A percentile compares a stretch with the other conserved stretches of the same genome.
phyloP scores from a whole-genome alignment of 805 yeast species.

The Saturnispora besseyi region DNA sequence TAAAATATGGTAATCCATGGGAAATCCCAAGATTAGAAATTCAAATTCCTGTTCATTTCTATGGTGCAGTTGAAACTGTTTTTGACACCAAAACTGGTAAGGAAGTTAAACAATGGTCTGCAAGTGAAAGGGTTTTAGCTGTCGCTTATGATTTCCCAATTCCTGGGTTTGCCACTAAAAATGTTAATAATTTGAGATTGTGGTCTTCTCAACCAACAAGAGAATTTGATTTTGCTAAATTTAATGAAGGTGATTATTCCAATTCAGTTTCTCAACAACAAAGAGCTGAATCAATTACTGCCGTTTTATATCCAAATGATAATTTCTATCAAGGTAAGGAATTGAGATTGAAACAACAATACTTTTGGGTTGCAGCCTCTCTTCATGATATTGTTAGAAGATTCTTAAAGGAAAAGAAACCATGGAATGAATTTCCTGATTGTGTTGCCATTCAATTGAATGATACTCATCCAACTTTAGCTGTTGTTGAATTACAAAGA shows the following conservation, averaged over 20 bases:
- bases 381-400: slow-evolving; percentile 85
- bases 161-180: slow-evolving; percentile 77
- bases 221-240: slow-evolving; percentile 85
- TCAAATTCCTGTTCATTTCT: slow-evolving; percentile 82
- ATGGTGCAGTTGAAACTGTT: slow-evolving; percentile 64
- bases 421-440: slow-evolving; percentile 79
- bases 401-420: slow-evolving; percentile 65
- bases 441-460: slow-evolving; percentile 87
- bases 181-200: slow-evolving; percentile 80
- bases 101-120: slow-evolving; percentile 63
- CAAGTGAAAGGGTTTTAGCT: slow-evolving; percentile 85
- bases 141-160: slow-evolving; percentile 87
- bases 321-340: slow-evolving; percentile 88
- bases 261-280: slow-evolving; percentile 80
- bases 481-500: slow-evolving; percentile 83
- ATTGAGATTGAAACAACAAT: slow-evolving; percentile 87
- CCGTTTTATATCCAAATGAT: slow-evolving; percentile 90
- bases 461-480: slow-evolving; percentile 92
- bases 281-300: slow-evolving; percentile 84
- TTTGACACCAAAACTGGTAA: slow-evolving; percentile 45
- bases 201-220: slow-evolving; percentile 88
- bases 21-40: slow-evolving; percentile 82
- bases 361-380: slow-evolving; percentile 95
- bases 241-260: slow-evolving; percentile 84
- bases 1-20: slow-evolving; percentile 86